Base-by-base conservation (phyloP, 2,329 filamentous ascomycete species). In the Sporothrix pseudoabietina region DNA sequence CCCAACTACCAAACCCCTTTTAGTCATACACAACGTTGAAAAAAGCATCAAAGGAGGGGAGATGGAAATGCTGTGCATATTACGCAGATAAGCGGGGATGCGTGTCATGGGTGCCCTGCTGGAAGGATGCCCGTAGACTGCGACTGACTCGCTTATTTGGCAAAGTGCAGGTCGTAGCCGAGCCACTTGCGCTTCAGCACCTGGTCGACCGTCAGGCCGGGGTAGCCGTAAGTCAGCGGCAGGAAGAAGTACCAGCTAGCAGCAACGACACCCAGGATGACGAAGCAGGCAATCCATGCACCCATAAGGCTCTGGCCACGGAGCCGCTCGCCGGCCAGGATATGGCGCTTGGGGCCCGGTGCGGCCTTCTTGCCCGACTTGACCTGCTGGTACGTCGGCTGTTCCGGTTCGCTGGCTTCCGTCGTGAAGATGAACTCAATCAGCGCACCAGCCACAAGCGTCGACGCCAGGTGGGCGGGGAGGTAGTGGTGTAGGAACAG, bases 401-500 rank as follows among this genome's bases (percentile, higher is more conserved):
- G 86, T 61, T 91, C 87, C 54, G 90, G 86, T 39, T 86, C 84
- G 6, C 26, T 32, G 0, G 94, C 91, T 79, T 98, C 94, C 72
- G 94, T 88, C 81, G 93, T 97, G 86, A 98, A 98, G 80, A 99
- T 90, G 81, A 99, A 99, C 81, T 99, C 96, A 26, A 99, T 85
- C 26, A 99, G 86, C 30, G 94, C 93, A 68, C 96, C 96, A 0
- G 96, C 92, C 30, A 99, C 94, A 52, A 99, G 88, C 39, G 90
- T 90, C 7, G 94, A 97, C 0, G 96, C 95, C 12, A 99, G 87
- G 80, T 99, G 96, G 0, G 96, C 94, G 0, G 96, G 96, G 3
- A 99, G 89, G 80, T 99, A 99, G 83, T 99, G 96, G 82, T 99
- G 96, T 77, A 99, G 83, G 90, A 99, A 99, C 76, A 98, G 90